Percentiles rank a stretch among this genome's conserved stretches.
Conservation (phyloP, 805 yeast genomes). For the Ogataea angusta region DNA sequence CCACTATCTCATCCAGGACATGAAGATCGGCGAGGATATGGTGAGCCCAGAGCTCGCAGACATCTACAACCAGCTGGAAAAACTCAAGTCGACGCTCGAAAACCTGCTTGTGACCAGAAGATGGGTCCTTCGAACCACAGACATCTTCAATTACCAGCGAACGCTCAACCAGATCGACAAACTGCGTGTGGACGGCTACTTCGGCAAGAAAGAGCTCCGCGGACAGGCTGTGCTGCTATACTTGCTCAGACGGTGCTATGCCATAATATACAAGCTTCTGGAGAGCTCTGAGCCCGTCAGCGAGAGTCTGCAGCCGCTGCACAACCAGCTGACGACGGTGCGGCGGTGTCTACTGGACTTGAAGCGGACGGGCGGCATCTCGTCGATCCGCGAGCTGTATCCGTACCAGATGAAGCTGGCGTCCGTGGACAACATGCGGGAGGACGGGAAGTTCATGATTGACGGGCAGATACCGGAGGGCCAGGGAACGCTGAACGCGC, state of each 20-base stretch:
- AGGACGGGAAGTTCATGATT: constrained; percentile 88
- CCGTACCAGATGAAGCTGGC: constrained; percentile 96
- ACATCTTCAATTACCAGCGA: constrained; percentile 79
- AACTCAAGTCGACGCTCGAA: constrained; percentile 70
- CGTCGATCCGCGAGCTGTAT: constrained; percentile 82
- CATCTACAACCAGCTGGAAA: constrained; percentile 60
- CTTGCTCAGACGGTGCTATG: constrained; percentile 84
- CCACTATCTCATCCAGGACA: constrained; percentile 67
- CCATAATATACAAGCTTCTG: constrained; percentile 80
- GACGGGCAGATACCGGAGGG: constrained; percentile 95
- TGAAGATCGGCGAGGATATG: constrained; percentile 45
- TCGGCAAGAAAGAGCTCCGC: constrained; percentile 39
- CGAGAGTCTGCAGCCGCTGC: constrained; percentile 89
- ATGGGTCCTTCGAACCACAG: constrained; percentile 97
- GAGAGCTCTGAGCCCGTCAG: constrained; percentile 94
- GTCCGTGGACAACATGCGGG: constrained; percentile 78
- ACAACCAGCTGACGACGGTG: constrained; percentile 89
- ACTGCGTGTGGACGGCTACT: constrained; percentile 59
- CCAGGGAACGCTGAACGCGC: constrained; percentile 90
- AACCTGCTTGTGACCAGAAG: constrained; percentile 86
- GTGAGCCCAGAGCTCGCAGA: constrained; percentile 52
- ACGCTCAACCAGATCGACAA: constrained; percentile 72
- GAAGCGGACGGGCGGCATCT: constrained; percentile 88
- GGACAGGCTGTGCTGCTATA: constrained; percentile 68
- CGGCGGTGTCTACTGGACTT: constrained; percentile 86